Evolutionary conservation across 2,329 filamentous ascomycete genomes (phyloP).

Genomic region (Madurella fahalii): DNA sequence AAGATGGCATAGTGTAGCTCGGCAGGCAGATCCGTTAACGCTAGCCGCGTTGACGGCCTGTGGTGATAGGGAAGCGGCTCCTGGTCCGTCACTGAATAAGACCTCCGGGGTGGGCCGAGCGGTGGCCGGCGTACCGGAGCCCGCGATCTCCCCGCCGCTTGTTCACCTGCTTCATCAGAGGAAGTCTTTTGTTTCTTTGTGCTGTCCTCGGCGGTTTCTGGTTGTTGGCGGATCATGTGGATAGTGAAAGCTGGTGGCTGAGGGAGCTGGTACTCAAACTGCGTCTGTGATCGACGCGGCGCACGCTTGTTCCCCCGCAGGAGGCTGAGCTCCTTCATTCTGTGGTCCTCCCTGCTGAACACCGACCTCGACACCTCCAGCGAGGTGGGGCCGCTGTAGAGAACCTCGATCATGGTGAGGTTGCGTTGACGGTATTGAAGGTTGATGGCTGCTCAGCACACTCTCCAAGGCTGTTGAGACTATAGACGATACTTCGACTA

Average conservation of each 20-base stretch:
- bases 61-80: slow-evolving; percentile 52
- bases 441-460: background rate
- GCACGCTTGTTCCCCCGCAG: slow-evolving; percentile 36
- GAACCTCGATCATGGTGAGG: slow-evolving; percentile 33
- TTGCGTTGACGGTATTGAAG: background rate
- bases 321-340: slow-evolving; percentile 36
- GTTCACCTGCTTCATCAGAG: background rate
- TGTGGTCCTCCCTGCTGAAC: slow-evolving; percentile 41
- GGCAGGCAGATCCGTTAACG: slow-evolving; percentile 50
- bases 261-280: slow-evolving; percentile 41
- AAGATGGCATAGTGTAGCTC: slow-evolving; percentile 60
- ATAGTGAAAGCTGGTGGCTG: slow-evolving; percentile 22
- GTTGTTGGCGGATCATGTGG: slow-evolving; percentile 18
- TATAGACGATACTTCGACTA: no score
- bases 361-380: slow-evolving; percentile 19
- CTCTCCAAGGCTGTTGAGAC: no score
- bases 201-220: slow-evolving; percentile 2
- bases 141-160: slow-evolving; percentile 4
- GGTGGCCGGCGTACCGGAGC: slow-evolving; percentile 28
- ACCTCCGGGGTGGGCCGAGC: slow-evolving; percentile 48
- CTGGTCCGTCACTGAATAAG: slow-evolving; percentile 58
- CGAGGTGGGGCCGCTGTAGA: slow-evolving; percentile 24
- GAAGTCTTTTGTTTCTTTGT: background rate
- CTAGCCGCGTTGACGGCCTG: slow-evolving; percentile 42
- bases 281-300: slow-evolving; percentile 45